Base-by-base conservation (phyloP, 805 yeast species). In the Yamadazyma takamatsuzukensis region DNA sequence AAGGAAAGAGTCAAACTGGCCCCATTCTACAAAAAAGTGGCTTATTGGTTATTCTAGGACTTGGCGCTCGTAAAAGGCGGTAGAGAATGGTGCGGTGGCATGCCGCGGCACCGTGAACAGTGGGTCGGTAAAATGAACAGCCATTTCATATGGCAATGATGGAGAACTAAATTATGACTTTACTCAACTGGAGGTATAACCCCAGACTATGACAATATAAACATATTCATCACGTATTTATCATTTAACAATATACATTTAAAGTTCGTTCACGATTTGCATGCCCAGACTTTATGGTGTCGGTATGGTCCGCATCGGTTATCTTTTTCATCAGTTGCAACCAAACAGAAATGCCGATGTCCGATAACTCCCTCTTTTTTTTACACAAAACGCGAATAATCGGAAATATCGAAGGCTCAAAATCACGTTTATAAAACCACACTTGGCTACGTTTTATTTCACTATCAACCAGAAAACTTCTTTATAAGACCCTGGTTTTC, bases 11-110 rank as follows among this genome's bases (percentile, higher is more conserved):
- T 39, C 30, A 33, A 39, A 9, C 28, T 30, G 16, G 37, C 40
- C 21, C 47, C 54, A 19, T 44, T 43, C 30, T 49, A 44, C 22
- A 39, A 35, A 19, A 53, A 45, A 29, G 39, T 41, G 5, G 18
- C 40, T 19, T n/a, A n/a, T n/a, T n/a, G n/a, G n/a, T n/a, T n/a
- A n/a, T n/a, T n/a, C n/a, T n/a, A n/a, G n/a, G n/a, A n/a, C n/a
- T n/a, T n/a, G n/a, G n/a, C n/a, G n/a, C n/a, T n/a, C n/a, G n/a
- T n/a, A n/a, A n/a, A n/a, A n/a, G n/a, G n/a, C n/a, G n/a, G n/a
- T n/a, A n/a, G n/a, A n/a, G n/a, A n/a, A n/a, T n/a, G n/a, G n/a
- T n/a, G n/a, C n/a, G n/a, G n/a, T n/a, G n/a, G n/a, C n/a, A n/a
- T n/a, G n/a, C n/a, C n/a, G n/a, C n/a, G n/a, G n/a, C n/a, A n/a